Evolutionary conservation across 2,329 filamentous ascomycete species (phyloP), one percentile per base, ranked within the genome.

Genomic region (Verticillium tricorpus): DNA sequence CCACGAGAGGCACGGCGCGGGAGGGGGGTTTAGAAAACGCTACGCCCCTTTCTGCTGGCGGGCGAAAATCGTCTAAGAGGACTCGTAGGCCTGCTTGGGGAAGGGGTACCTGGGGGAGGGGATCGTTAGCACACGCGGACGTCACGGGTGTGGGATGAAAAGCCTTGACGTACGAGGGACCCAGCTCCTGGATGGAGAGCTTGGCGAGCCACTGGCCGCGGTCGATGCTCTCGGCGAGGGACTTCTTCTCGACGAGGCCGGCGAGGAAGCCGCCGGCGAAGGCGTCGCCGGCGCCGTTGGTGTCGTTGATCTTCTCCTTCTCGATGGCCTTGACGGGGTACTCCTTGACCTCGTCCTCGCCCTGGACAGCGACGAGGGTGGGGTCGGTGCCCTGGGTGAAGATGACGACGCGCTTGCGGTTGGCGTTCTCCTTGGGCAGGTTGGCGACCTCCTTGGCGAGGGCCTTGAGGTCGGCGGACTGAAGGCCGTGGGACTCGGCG

Each of bases 131-230:
- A 57, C 19, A 15, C 35, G 34, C 39, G 40, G 40, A 56, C 35
- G 19, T 14, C 17, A 34, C 37, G 22, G 52, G 25, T 45, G n/a
- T 39, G 58, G 39, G 57, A 37, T 11, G 52, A 9, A 3, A 32
- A 50, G 28, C 28, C 1, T 28, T 5, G 67, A 90, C 91, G 84
- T 89, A 98, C 90, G 93, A 95, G 79, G 94, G 93, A 71, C 95
- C 95, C 70, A 97, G 83, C 80, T 98, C 93, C 81, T 94, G 89
- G 76, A 99, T 94, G 83, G 93, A 95, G 72, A 97, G 83, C 73
- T 90, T 89, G 58, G 95, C 95, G 68, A 99, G 86, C 95, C 95
- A 99, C 80, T 97, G 93, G 67, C 95, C 95, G 85, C 95, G 91
- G 76, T 97, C 91, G 69, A 99, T 85, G 72, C 85, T 85, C 68